phyloP scores from a whole-genome alignment of 352 stramenopile genomes.

The Phytophthora tentaculata region DNA sequence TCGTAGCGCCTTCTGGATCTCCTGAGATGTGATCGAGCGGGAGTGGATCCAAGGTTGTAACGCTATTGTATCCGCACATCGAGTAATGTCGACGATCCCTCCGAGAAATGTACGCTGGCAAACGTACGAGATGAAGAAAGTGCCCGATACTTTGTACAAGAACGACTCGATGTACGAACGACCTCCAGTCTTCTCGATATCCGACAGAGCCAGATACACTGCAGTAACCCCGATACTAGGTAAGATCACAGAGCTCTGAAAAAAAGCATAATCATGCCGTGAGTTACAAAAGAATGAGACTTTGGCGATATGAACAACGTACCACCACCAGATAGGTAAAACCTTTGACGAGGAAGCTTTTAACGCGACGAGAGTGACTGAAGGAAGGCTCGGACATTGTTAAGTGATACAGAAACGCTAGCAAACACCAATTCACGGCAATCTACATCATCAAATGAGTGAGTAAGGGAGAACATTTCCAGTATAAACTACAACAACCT shows the following conservation, averaged over 20 bases:
- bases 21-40: constrained; percentile 64
- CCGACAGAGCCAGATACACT: constrained; percentile 75
- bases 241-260: constrained; percentile 78
- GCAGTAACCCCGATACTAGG: constrained; percentile 81
- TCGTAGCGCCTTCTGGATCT: constrained; percentile 51
- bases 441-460: constrained; percentile 48
- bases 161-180: constrained; percentile 81
- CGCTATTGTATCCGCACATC: constrained; percentile 63
- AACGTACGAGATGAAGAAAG: constrained; percentile 90
- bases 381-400: constrained; percentile 72
- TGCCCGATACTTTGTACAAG: constrained; percentile 84
- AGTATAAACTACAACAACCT: constrained; percentile 8
- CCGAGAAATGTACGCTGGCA: constrained; percentile 81
- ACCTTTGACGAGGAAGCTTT: constrained; percentile 77
- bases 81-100: constrained; percentile 74
- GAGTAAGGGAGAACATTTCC: background rate
- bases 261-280: background rate
- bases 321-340: constrained; percentile 83
- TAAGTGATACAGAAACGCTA: constrained; percentile 74
- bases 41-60: constrained; percentile 75
- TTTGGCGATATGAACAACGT: constrained; percentile 20
- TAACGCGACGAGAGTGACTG: constrained; percentile 68
- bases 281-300: background rate
- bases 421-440: constrained; percentile 73
- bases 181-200: constrained; percentile 53